Evolutionary conservation across 2,329 filamentous ascomycete species (phyloP).

Genomic region (Penicillium nordicum): DNA sequence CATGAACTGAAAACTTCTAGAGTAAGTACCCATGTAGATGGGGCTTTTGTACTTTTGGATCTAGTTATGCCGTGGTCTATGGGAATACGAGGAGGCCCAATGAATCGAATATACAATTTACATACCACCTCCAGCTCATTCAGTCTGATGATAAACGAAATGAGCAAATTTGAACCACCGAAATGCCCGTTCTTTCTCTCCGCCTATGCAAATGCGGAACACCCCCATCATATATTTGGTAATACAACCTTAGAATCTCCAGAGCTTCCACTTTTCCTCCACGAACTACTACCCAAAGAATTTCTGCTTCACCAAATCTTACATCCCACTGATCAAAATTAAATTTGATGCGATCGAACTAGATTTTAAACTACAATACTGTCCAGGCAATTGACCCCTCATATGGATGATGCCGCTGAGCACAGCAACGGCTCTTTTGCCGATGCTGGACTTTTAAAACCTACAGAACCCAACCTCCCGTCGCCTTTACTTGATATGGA

Average conservation of each 20-base stretch:
- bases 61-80: not conserved
- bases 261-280: not conserved
- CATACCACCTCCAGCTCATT: not conserved
- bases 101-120: not conserved
- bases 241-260: not conserved
- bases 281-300: not conserved
- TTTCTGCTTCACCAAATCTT: not conserved
- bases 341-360: not conserved
- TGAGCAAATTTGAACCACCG: not conserved
- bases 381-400: not conserved
- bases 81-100: not conserved
- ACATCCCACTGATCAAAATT: not conserved
- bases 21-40: not conserved
- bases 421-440: constrained; percentile 22
- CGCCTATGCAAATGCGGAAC: constrained; percentile 6
- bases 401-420: constrained; percentile 22
- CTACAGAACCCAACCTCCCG: constrained; percentile 12
- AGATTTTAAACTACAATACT: not conserved
- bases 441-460: constrained; percentile 40
- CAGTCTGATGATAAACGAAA: not conserved
- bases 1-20: not conserved
- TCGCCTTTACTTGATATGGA: constrained; percentile 6
- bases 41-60: not conserved
- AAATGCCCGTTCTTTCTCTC: not conserved
- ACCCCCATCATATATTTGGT: constrained; percentile 3